Conservation (phyloP, 139 green algal species). For the Chlorella sorokiniana region DNA sequence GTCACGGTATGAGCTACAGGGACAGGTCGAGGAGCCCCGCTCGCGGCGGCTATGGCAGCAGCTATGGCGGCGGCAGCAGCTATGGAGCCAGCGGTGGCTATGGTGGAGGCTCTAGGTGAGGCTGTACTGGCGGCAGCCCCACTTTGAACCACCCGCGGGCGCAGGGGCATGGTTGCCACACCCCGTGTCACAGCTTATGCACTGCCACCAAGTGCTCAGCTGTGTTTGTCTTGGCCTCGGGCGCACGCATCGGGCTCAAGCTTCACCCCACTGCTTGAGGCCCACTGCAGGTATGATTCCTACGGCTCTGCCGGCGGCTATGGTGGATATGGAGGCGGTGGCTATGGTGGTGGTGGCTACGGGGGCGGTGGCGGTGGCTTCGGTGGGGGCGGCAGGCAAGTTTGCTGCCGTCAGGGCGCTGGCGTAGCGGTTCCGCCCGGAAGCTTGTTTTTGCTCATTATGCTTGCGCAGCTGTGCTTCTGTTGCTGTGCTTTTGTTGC, state of each 20-base stretch:
- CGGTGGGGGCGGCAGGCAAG: slow-evolving; percentile 30
- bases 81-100: slow-evolving; percentile 35
- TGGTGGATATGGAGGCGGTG: slow-evolving; percentile 28
- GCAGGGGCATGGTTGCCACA: too few species aligned
- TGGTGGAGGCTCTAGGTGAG: slow-evolving; percentile 24
- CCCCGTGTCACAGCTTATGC: not conserved
- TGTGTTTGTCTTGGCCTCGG: too few species aligned
- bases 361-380: slow-evolving; percentile 14
- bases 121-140: not conserved
- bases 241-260: too few species aligned
- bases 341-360: slow-evolving; percentile 37
- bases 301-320: slow-evolving; percentile 4
- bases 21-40: slow-evolving; percentile 17
- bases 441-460: too few species aligned
- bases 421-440: not conserved
- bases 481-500: not conserved
- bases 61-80: not conserved
- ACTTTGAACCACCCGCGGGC: too few species aligned
- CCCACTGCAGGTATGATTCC: not conserved
- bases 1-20: slow-evolving; percentile 28
- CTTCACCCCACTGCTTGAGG: not conserved
- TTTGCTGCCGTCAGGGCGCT: not conserved
- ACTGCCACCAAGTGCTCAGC: too few species aligned
- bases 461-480: not conserved
- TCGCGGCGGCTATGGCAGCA: slow-evolving; percentile 5